Percentiles rank a stretch among this genome's conserved stretches.
These are phyloP conservation scores for Datisca glomerata DNA, from an alignment of 306 rosid species.

Conservation along the genomic window DNA sequence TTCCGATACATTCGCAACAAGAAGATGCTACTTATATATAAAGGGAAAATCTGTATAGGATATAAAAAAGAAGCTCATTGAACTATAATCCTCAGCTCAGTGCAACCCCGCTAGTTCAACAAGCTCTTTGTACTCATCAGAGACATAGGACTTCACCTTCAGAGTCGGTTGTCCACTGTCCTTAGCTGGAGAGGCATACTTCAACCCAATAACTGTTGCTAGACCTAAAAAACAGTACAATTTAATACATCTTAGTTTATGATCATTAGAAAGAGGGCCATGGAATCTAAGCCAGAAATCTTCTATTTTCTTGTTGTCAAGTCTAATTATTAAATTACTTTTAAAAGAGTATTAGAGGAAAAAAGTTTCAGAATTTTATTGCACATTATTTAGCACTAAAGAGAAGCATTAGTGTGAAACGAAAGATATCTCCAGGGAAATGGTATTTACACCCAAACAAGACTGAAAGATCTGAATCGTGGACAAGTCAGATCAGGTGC, in stretches of 20 bases:
- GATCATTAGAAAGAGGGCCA: neutral
- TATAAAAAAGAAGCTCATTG: neutral
- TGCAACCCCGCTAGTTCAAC: constrained; percentile 48
- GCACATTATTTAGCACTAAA: too few relatives aligned
- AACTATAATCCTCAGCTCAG: constrained; percentile 15
- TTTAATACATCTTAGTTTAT: constrained; percentile 1
- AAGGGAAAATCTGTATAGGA: neutral
- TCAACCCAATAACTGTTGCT: constrained; percentile 71
- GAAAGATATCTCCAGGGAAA: too few relatives aligned
- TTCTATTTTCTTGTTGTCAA: neutral
- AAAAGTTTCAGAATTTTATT: too few relatives aligned
- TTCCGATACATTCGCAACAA: neutral
- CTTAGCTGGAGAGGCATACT: constrained; percentile 52
- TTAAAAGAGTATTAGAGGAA: too few relatives aligned
- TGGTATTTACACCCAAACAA: too few relatives aligned
- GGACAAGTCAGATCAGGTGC: too few relatives aligned
- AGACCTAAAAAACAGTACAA: constrained; percentile 36
- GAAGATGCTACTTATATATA: neutral
- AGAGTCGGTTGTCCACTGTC: constrained; percentile 35
- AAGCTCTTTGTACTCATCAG: constrained; percentile 45
- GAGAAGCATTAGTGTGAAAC: too few relatives aligned
- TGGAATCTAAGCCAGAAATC: neutral
- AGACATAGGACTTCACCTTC: constrained; percentile 55
- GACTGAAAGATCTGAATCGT: too few relatives aligned
- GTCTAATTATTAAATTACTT: too few relatives aligned